Percentiles rank a stretch among this genome's conserved stretches.
Conservation (phyloP, 2,329 filamentous ascomycete genomes). For the Paecilomyces sp. region DNA sequence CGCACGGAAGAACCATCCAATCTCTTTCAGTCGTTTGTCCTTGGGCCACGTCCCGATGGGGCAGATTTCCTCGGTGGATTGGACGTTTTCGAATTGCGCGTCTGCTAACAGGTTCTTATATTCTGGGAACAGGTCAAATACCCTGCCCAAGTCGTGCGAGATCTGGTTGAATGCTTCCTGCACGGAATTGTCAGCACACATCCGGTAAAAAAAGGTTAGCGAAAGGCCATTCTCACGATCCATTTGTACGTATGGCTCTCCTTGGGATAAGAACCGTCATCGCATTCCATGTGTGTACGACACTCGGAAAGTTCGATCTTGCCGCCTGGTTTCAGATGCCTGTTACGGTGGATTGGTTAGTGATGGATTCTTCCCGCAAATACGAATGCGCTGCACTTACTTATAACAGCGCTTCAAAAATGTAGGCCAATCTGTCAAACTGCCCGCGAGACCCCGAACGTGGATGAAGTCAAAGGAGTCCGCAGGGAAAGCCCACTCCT, state of each 20-base stretch:
- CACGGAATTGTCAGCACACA: not conserved
- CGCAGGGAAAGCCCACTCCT: conserved; percentile 15
- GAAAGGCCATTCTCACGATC: conserved; percentile 3
- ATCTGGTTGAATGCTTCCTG: conserved; percentile 12
- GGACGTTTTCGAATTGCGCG: conserved; percentile 18
- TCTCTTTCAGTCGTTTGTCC: conserved; percentile 17
- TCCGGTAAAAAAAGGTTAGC: not conserved
- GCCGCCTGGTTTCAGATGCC: conserved; percentile 23
- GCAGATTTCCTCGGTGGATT: conserved; percentile 11
- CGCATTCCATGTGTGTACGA: conserved; percentile 12
- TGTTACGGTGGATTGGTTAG: not conserved
- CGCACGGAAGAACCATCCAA: conserved; percentile 18
- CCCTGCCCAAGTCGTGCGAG: conserved; percentile 31
- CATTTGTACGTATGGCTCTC: conserved; percentile 7
- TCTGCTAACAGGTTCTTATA: conserved; percentile 11
- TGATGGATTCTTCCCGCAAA: not conserved
- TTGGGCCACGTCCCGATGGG: conserved; percentile 25
- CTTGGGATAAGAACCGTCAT: conserved; percentile 17
- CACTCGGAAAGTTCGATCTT: conserved; percentile 19
- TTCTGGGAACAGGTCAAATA: conserved; percentile 11
- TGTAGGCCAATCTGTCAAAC: conserved; percentile 14
- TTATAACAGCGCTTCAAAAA: conserved; percentile 13
- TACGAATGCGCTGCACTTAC: conserved; percentile 3
- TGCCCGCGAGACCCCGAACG: conserved; percentile 13
- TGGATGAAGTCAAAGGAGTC: conserved; percentile 25